Base-by-base conservation (phyloP, 371 early-diverging fungal genomes). In the Encephalitozoon intestinalis region DNA sequence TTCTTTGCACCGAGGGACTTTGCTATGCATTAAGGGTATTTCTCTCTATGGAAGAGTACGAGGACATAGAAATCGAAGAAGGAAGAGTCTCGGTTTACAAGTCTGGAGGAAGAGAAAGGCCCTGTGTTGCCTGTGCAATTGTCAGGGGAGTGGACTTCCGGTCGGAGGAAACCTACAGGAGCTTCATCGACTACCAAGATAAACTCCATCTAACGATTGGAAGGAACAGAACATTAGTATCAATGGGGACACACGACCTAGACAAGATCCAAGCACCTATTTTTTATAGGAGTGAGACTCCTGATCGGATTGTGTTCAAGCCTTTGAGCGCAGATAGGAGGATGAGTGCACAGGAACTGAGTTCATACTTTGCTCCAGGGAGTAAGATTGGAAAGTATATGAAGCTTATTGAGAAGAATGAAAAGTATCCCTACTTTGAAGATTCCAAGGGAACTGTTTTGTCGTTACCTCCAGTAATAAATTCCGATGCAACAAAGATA, bases 381-480 rank as follows among this genome's bases (percentile, higher is more conserved):
- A 86, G 85, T 76, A 90, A 93, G 73, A 87, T 99, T 34, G 87
- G 87, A 79, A 92, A 92, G 83, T 97, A 89, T 89, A 86, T 95
- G 81, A 90, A 87, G 67, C 93, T 96, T 75, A 92, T 94, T 79
- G 89, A 91, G 67, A 90, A 92, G 73, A 89, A 90, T 30, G 92
- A 94, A 1, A 89, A 21, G 40, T 73, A 70, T 84, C 95, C 95
- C 26, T 90, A 95, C 40, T 89, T 99, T 50, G 89, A 87, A 75
- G 96, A 96, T 84, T 85, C 88, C 68, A 89, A 89, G 43, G 88
- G 89, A 49, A 83, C 84, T 44, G 94, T 99, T 5, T 86, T 94
- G 78, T 94, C 95, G 53, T 87, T 97, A 67, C 99, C 98, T n/a
- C 99, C 99, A 34, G 91, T 99, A 82, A 96, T 99, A 87, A 99